phyloP scores from a whole-genome alignment of 495 filamentous ascomycete genomes.

The Penicillium cinerascens region DNA sequence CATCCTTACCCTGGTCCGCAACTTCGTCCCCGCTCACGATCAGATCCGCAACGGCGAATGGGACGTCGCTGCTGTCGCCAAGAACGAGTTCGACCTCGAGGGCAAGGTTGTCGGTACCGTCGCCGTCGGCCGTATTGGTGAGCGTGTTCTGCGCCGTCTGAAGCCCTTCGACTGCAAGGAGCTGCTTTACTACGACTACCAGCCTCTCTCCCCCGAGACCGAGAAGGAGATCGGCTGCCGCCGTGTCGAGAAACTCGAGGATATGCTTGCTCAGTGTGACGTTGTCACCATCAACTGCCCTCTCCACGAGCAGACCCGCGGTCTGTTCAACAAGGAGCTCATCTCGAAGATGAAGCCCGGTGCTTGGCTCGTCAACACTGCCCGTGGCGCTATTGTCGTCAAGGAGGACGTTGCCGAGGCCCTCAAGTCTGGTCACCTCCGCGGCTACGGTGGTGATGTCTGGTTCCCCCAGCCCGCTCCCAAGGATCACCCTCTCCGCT shows the following conservation, averaged over 20 bases:
- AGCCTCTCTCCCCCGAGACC: conserved; percentile 78
- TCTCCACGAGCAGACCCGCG: conserved; percentile 93
- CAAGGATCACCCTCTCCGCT: conserved; percentile 88
- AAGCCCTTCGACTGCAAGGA: conserved; percentile 99
- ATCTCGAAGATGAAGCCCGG: conserved; percentile 99
- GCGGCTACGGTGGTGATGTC: conserved; percentile 95
- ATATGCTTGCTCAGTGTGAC: conserved; percentile 93
- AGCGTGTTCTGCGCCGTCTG: conserved; percentile 92
- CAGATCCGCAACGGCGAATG: conserved; percentile 83
- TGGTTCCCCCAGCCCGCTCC: conserved; percentile 94
- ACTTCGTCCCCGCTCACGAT: conserved; percentile 98
- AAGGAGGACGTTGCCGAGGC: conserved; percentile 98
- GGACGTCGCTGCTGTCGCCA: conserved; percentile 93
- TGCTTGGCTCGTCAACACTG: conserved; percentile 97
- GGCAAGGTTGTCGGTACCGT: conserved; percentile 97
- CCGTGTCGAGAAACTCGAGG: conserved; percentile 82
- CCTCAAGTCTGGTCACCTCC: conserved; percentile 87
- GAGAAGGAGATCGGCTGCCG: conserved; percentile 97
- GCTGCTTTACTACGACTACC: conserved; percentile 99
- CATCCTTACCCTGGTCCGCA: conserved; percentile 91
- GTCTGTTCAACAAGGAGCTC: conserved; percentile 99
- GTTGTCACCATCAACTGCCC: conserved; percentile 99
- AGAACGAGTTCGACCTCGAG: conserved; percentile 97
- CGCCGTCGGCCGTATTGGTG: conserved; percentile 94
- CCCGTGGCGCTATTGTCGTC: conserved; percentile 96